Evolutionary conservation across 1,284 basidiomycete genomes (phyloP), one percentile per base, ranked within the genome.

Genomic region (Ceratobasidium sp.): DNA sequence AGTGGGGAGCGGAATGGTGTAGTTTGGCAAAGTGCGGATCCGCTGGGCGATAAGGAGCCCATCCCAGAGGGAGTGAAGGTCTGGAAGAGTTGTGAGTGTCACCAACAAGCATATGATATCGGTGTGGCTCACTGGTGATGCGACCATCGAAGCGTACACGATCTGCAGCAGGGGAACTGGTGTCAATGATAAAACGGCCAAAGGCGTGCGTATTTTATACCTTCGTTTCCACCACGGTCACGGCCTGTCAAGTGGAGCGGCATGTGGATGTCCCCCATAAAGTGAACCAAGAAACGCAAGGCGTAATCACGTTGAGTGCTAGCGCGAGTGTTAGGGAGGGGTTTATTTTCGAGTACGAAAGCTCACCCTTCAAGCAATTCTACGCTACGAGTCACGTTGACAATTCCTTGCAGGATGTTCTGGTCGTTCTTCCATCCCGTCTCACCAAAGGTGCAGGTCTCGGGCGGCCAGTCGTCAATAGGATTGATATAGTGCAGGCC

Each of bases 261-360:
- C 89, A 94, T 93, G 82, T 97, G 96, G 87, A 97, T 87, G 83
- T 98, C 96, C 0, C 96, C 96, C 10, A 97, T 79, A 80, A 96
- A 96, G 83, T 98, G 96, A 50, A 96, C 90, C 67, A 98, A 86
- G 87, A 97, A 98, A 83, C 95, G 94, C 82, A 97, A 87, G 1
- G 95, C 93, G 82, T 87, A 85, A 81, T 88, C 87, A 15, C 85
- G 84, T 73, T 83, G 81, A 66, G 77, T 79, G 7, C 82, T 82
- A 33, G 61, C 38, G 10, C 3, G 17, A 3, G 10, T 76, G 61
- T 68, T 52, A 52, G 26, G 44, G 12, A 28, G 15, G 1, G 75
- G 42, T 15, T 48, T 13, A n/a, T n/a, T 23, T 5, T 5, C 5
- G 52, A 20, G 10, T 20, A n/a, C 17, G 17, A n/a, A 50, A 56